Percentiles rank a stretch among this genome's conserved stretches.
phyloP scores from a whole-genome alignment of 1,284 basidiomycete genomes.

The Trichosporon asahii region DNA sequence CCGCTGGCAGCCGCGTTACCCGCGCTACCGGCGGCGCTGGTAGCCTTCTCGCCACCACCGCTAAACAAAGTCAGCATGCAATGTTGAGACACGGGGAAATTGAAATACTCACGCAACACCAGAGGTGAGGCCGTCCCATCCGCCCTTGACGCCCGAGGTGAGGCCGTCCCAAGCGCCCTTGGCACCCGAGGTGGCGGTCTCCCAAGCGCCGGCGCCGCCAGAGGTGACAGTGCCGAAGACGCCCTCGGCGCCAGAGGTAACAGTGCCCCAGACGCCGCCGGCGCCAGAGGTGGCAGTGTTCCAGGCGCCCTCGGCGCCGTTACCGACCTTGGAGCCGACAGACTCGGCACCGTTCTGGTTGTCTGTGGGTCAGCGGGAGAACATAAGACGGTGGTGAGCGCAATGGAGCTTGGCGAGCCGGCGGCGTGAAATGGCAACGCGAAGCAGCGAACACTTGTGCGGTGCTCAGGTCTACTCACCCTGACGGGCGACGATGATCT shows the following conservation, averaged over 20 bases:
- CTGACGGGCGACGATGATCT: neutral
- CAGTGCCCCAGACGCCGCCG: slow-evolving; percentile 11
- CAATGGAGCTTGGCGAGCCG: neutral
- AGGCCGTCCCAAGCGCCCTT: slow-evolving; percentile 15
- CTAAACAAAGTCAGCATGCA: neutral
- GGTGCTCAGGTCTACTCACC: neutral
- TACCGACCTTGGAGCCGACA: slow-evolving; percentile 6
- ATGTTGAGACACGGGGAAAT: neutral
- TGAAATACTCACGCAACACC: slow-evolving; percentile 5
- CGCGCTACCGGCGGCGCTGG: too few relatives aligned
- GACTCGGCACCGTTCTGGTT: neutral
- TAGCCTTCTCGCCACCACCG: too few relatives aligned
- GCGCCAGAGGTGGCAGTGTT: slow-evolving; percentile 12
- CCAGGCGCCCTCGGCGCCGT: slow-evolving; percentile 9
- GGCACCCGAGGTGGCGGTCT: slow-evolving; percentile 14
- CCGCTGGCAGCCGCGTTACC: neutral
- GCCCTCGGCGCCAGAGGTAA: slow-evolving; percentile 18
- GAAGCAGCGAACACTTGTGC: too few relatives aligned
- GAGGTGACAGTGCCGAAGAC: slow-evolving; percentile 9
- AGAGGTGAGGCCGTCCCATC: slow-evolving; percentile 19
- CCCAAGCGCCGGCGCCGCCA: neutral
- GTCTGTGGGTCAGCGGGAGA: neutral
- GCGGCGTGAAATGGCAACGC: too few relatives aligned
- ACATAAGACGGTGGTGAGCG: neutral
- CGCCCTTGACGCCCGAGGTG: slow-evolving; percentile 20